Conservation (phyloP, 768 basidiomycete species). For the Xerocomus potaroensis region DNA sequence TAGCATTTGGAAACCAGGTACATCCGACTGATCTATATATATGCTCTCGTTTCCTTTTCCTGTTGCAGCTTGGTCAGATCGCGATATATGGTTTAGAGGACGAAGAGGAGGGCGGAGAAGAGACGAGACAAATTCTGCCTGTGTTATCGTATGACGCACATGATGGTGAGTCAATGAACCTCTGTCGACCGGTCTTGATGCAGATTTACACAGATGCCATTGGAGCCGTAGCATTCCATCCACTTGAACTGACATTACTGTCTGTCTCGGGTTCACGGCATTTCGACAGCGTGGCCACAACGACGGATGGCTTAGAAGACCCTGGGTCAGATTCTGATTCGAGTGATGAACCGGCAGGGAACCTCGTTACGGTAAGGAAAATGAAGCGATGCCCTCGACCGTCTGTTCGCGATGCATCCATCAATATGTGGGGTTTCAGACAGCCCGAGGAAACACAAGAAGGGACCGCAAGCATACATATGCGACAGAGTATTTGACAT, state of each 20-base stretch:
- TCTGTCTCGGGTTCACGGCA: conserved; percentile 79
- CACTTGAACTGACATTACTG: conserved; percentile 50
- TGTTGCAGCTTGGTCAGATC: conserved; percentile 51
- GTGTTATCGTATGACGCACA: conserved; percentile 49
- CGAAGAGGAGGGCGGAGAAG: neutral
- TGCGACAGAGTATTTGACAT: too few relatives aligned
- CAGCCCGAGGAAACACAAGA: neutral
- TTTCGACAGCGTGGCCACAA: conserved; percentile 34
- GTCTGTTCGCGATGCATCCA: conserved; percentile 23
- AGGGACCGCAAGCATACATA: too few relatives aligned
- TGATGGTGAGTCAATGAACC: conserved; percentile 39
- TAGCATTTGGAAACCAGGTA: conserved; percentile 69
- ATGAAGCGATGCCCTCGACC: conserved; percentile 15
- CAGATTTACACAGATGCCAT: conserved; percentile 53
- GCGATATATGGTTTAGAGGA: conserved; percentile 51
- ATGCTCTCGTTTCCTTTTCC: neutral
- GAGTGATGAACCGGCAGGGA: conserved; percentile 5
- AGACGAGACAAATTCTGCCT: conserved; percentile 22
- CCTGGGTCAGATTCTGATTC: conserved; percentile 19
- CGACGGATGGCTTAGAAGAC: neutral
- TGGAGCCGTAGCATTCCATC: conserved; percentile 72
- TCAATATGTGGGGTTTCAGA: conserved; percentile 25
- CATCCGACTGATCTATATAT: conserved; percentile 11
- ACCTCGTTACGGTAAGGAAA: neutral
- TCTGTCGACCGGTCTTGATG: neutral